phyloP scores from a whole-genome alignment of 2,329 filamentous ascomycete genomes.

The Metarhizium robertsii region DNA sequence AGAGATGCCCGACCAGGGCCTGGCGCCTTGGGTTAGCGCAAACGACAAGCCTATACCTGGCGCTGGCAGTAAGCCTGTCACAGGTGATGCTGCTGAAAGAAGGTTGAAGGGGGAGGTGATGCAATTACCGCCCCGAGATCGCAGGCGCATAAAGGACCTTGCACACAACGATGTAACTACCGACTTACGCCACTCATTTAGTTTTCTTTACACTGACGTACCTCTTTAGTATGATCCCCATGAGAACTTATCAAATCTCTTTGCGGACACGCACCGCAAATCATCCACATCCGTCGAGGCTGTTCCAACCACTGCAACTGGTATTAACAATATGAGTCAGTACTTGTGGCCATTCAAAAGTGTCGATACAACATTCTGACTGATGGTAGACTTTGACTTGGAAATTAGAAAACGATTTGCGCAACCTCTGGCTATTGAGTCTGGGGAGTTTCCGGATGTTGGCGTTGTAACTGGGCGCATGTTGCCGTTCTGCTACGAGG shows the following conservation, averaged over 20 bases:
- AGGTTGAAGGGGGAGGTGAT: conserved; percentile 61
- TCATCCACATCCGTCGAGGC: conserved; percentile 45
- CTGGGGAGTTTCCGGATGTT: conserved; percentile 60
- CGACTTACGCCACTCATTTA: not conserved
- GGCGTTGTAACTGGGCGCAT: conserved; percentile 54
- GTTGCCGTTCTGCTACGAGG: conserved; percentile 60
- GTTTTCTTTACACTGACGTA: conserved; percentile 10
- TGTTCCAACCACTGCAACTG: conserved; percentile 56
- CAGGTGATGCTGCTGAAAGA: conserved; percentile 56
- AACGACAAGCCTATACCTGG: conserved; percentile 56
- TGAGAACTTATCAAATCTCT: conserved; percentile 42
- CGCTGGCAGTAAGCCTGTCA: conserved; percentile 50
- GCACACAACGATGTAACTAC: conserved; percentile 45
- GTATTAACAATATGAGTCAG: conserved; percentile 74
- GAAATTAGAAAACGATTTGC: conserved; percentile 59
- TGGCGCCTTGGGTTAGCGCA: conserved; percentile 62
- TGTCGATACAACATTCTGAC: conserved; percentile 10
- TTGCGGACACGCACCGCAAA: conserved; percentile 40
- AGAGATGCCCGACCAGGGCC: conserved; percentile 58
- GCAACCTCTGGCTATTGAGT: conserved; percentile 56
- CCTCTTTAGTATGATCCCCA: conserved; percentile 40
- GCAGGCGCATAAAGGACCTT: conserved; percentile 58
- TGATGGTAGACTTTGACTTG: conserved; percentile 47
- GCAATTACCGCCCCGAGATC: conserved; percentile 57
- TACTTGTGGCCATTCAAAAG: conserved; percentile 5